These are phyloP conservation scores for Penicillium steckii DNA, from an alignment of 495 filamentous ascomycete species.

Conservation along the genomic window DNA sequence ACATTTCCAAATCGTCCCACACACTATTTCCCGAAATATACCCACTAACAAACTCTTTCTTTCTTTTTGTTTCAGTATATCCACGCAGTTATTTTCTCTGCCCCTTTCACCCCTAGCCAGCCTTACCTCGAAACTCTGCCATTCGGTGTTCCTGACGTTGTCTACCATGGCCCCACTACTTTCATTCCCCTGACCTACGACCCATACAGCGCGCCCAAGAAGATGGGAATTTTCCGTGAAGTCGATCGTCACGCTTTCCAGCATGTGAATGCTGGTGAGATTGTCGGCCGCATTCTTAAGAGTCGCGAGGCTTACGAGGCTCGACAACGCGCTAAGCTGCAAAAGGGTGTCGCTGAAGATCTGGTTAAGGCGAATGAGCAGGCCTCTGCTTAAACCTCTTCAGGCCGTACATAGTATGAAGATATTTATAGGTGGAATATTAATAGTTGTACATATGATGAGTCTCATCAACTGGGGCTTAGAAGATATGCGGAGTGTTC, in stretches of 20 bases:
- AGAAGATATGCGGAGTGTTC: slow-evolving; percentile 1
- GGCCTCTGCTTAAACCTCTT: slow-evolving; percentile 11
- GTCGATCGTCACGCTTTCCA: slow-evolving; percentile 72
- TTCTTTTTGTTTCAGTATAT: slow-evolving; percentile 85
- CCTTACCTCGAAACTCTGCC: slow-evolving; percentile 74
- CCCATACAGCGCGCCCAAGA: slow-evolving; percentile 76
- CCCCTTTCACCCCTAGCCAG: slow-evolving; percentile 78
- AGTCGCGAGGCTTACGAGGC: slow-evolving; percentile 84
- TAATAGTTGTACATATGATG: slow-evolving; percentile 20
- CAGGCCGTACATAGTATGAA: neutral
- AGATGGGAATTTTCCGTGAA: slow-evolving; percentile 75
- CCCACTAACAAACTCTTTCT: slow-evolving; percentile 16
- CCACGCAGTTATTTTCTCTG: slow-evolving; percentile 80
- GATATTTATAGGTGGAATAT: neutral
- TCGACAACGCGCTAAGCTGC: slow-evolving; percentile 80
- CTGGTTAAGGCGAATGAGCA: slow-evolving; percentile 39
- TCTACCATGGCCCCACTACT: slow-evolving; percentile 93
- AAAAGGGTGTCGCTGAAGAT: slow-evolving; percentile 74
- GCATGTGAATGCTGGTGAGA: slow-evolving; percentile 87
- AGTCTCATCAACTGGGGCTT: slow-evolving; percentile 17
- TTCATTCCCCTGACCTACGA: slow-evolving; percentile 88
- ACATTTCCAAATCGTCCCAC: slow-evolving; percentile 1
- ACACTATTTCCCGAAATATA: neutral
- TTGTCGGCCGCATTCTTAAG: slow-evolving; percentile 85
- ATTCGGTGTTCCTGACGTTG: slow-evolving; percentile 69